A percentile compares a stretch with the other conserved stretches of the same genome.
phyloP scores from a whole-genome alignment of 2,329 filamentous ascomycete genomes.

The Huntiella abstrusa region DNA sequence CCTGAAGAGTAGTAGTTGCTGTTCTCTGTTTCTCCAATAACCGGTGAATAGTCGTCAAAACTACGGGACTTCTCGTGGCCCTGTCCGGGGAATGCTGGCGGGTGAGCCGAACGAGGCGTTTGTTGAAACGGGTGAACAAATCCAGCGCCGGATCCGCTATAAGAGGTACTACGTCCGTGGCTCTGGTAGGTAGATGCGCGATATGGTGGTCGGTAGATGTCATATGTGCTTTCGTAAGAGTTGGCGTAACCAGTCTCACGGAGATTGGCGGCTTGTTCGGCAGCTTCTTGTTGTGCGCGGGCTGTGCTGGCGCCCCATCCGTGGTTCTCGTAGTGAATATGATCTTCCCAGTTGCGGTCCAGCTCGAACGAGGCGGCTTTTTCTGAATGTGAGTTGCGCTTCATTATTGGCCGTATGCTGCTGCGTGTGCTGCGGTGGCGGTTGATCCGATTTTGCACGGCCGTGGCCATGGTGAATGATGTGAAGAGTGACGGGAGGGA shows the following conservation, averaged over 20 bases:
- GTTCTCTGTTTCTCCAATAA: slow-evolving; percentile 34
- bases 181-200: slow-evolving; percentile 24
- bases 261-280: background rate
- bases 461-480: slow-evolving; percentile 13
- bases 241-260: background rate
- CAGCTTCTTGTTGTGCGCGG: slow-evolving; percentile 14
- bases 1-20: slow-evolving; percentile 15
- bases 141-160: slow-evolving; percentile 21
- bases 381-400: slow-evolving; percentile 36
- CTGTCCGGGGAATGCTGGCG: slow-evolving; percentile 27
- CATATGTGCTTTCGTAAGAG: slow-evolving; percentile 3
- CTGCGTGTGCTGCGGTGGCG: slow-evolving; percentile 12
- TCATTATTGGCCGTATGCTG: slow-evolving; percentile 26
- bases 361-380: slow-evolving; percentile 41
- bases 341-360: slow-evolving; percentile 40
- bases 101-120: slow-evolving; percentile 33
- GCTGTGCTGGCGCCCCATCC: slow-evolving; percentile 17
- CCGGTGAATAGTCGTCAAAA: slow-evolving; percentile 33
- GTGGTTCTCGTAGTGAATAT: slow-evolving; percentile 22
- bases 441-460: slow-evolving; percentile 13
- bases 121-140: slow-evolving; percentile 50
- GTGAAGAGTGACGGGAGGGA: slow-evolving; percentile 15
- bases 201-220: slow-evolving; percentile 4
- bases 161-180: slow-evolving; percentile 40
- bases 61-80: slow-evolving; percentile 15